A percentile compares a stretch with the other conserved stretches of the same genome.
Evolutionary conservation across 2,329 filamentous ascomycete genomes (phyloP).

Genomic region (Pyricularia grisea): DNA sequence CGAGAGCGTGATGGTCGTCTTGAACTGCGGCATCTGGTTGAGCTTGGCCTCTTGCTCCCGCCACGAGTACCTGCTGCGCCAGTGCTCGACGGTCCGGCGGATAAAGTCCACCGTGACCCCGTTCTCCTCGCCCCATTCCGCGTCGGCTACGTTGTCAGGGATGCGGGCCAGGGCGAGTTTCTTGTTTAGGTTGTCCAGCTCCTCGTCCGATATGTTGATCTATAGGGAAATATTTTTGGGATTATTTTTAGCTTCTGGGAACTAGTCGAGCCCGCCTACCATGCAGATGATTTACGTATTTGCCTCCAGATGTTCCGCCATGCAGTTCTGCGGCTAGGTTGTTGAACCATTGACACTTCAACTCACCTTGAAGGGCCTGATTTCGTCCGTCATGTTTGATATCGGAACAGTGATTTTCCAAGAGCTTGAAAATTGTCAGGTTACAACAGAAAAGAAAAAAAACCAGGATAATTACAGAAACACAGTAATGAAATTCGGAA

Average conservation of each 20-base stretch:
- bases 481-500: too few species aligned
- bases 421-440: not conserved
- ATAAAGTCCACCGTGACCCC: conserved; percentile 1
- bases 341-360: not conserved
- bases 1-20: not conserved
- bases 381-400: not conserved
- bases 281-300: too few species aligned
- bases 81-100: conserved; percentile 1
- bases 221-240: not conserved
- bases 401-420: not conserved
- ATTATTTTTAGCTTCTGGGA: not conserved
- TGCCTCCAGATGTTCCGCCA: not conserved
- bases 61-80: not conserved
- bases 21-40: not conserved
- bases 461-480: not conserved
- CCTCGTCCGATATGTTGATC: not conserved
- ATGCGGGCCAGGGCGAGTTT: conserved; percentile 1
- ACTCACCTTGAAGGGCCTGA: conserved; percentile 4
- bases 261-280: too few species aligned
- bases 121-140: not conserved
- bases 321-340: not conserved
- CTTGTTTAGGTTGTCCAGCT: conserved; percentile 2
- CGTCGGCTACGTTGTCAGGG: not conserved
- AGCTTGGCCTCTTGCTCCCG: not conserved
- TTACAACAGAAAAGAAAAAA: too few species aligned